These are phyloP conservation scores for Persicaria maculosa DNA, from an alignment of 148 eudicot genomes.

Conservation along the genomic window DNA sequence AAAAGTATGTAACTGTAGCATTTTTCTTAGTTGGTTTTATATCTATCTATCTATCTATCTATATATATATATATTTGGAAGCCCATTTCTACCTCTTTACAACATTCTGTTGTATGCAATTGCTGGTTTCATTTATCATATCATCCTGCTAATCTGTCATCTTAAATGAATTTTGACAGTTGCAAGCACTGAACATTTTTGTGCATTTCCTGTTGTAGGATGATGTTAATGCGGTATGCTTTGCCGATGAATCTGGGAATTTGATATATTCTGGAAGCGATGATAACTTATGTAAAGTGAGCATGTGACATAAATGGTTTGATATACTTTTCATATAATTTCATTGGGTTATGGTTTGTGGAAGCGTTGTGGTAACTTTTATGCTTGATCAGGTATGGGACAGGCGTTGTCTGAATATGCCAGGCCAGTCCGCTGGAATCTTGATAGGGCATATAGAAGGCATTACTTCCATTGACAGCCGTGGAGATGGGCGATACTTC, in stretches of 20 bases:
- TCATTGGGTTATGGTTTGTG: background rate
- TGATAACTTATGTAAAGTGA: conserved; percentile 79
- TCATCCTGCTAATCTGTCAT: background rate
- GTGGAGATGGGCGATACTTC: conserved; percentile 94
- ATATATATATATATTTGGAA: background rate
- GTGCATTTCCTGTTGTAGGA: conserved; percentile 43
- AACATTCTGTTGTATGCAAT: background rate
- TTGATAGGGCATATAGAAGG: conserved; percentile 86
- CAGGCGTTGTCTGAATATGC: conserved; percentile 65
- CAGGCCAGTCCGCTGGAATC: conserved; percentile 56
- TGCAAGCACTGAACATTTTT: background rate
- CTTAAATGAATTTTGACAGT: background rate
- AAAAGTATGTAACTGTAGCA: background rate
- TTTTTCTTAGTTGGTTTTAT: background rate
- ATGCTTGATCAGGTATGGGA: conserved; percentile 72
- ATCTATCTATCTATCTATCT: too few relatives aligned
- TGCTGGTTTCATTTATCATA: background rate
- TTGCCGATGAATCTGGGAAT: conserved; percentile 88
- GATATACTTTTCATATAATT: background rate
- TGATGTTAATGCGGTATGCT: conserved; percentile 90
- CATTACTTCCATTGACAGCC: conserved; percentile 75
- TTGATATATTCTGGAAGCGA: conserved; percentile 87
- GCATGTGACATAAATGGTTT: background rate
- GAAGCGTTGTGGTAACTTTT: background rate
- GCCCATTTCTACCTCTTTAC: background rate